These are phyloP conservation scores for Dendrothele bispora DNA, from an alignment of 768 basidiomycete genomes.

Conservation along the genomic window DNA sequence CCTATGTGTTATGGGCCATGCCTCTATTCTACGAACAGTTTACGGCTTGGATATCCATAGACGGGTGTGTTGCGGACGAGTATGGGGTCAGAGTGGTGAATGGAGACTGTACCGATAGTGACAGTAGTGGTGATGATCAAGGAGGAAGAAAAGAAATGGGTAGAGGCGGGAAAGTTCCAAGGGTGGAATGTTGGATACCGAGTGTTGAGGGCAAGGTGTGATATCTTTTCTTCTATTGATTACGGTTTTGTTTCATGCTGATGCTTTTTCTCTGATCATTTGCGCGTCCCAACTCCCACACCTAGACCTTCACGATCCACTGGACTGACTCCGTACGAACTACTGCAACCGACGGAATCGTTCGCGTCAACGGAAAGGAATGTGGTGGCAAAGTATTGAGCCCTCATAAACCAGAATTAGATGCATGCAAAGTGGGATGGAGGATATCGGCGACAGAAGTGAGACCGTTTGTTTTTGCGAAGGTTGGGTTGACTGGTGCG, in stretches of 20 bases:
- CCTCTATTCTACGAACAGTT: not conserved
- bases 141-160: too few species aligned
- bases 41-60: not conserved
- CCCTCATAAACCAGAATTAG: conserved; percentile 1
- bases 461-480: conserved; percentile 1
- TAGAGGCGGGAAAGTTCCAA: too few species aligned
- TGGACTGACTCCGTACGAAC: not conserved
- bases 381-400: conserved; percentile 2
- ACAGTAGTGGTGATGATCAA: too few species aligned
- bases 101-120: too few species aligned
- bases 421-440: not conserved
- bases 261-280: too few species aligned
- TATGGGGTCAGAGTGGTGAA: not conserved
- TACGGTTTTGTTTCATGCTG: too few species aligned
- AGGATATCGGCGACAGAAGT: not conserved
- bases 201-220: too few species aligned
- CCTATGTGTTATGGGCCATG: too few species aligned
- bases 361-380: not conserved
- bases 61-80: not conserved
- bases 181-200: too few species aligned
- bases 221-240: too few species aligned
- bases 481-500: not conserved
- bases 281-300: too few species aligned
- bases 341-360: conserved; percentile 1
- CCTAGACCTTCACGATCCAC: conserved; percentile 1